A percentile compares a stretch with the other conserved stretches of the same genome.
phyloP scores from a whole-genome alignment of 2,329 filamentous ascomycete genomes.

The Zasmidium cellare region DNA sequence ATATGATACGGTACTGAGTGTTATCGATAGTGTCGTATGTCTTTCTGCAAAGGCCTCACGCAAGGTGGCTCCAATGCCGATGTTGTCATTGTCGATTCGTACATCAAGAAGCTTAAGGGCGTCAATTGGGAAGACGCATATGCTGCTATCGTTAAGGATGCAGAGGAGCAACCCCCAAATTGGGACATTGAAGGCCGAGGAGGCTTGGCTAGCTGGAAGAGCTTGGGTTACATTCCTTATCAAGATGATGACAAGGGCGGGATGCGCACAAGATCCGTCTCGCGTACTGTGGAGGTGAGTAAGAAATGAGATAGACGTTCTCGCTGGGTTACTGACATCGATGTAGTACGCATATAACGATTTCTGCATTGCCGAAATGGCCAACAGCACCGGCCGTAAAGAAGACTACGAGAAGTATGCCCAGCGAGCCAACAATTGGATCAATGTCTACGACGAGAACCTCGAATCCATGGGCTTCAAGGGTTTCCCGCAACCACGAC shows the following conservation, averaged over 20 bases:
- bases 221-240: constrained; percentile 40
- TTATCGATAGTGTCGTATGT: constrained; percentile 63
- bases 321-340: neutral
- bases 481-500: constrained; percentile 23
- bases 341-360: constrained; percentile 63
- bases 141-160: constrained; percentile 32
- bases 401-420: constrained; percentile 59
- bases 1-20: neutral
- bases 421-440: constrained; percentile 63
- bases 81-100: constrained; percentile 68
- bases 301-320: too few species aligned
- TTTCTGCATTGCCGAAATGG: constrained; percentile 65
- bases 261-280: constrained; percentile 51
- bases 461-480: constrained; percentile 23
- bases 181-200: constrained; percentile 41
- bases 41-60: constrained; percentile 68
- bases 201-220: constrained; percentile 42
- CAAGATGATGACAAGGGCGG: constrained; percentile 57
- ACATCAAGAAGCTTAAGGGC: constrained; percentile 60
- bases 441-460: constrained; percentile 28
- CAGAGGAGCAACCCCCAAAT: constrained; percentile 29
- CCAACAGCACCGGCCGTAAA: constrained; percentile 55
- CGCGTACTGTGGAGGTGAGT: constrained; percentile 38
- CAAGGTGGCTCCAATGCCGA: constrained; percentile 76
- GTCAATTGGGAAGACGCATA: constrained; percentile 39